Base-by-base conservation (phyloP, 257 asterid species). In the Ilex asprella region DNA sequence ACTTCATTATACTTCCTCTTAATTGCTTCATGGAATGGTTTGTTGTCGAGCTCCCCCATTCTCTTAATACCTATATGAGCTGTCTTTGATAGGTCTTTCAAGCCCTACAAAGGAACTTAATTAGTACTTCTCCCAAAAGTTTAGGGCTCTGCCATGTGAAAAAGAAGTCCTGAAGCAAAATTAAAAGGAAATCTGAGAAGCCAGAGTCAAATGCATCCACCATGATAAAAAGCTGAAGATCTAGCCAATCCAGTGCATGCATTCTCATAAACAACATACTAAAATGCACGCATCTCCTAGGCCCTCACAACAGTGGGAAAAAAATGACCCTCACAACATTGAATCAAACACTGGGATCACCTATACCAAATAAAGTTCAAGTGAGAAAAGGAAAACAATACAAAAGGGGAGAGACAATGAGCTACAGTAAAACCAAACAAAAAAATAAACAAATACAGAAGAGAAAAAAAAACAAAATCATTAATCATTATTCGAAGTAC, bases 41-140 rank as follows among this genome's bases (percentile, higher is more conserved):
- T 75, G 70, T 59, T 77, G 63, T 91, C 84, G 30, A 91, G 94
- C 73, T 88, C 98, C 50, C 98, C 98, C 95, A 88, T 84, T 70
- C 95, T 86, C 79, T 84, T 86, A 30, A 88, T 78, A 56, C 97
- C 89, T 64, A 86, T 71, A 63, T 69, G 69, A 65, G 73, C 53
- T 62, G 58, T 62, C 59, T 61, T 74, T 31, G 92, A 70, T 67
- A 78, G 55, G 2, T 86, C 97, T 67, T 77, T 80, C 80, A 91
- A 68, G 47, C 81, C 83, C 98, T 91, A 67, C 30, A 78, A 65
- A 71, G 69, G 62, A 74, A 78, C 39, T 60, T 60, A 52, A 60
- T 53, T 55, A 46, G 65, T 69, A 31, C 57, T 65, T 70, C 61
- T 30, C 41, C 64, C 63, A 50, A 62, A 67, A 27, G 63, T 71